Evolutionary conservation across 2,329 filamentous ascomycete genomes (phyloP).

Genomic region (Cladophialophora carrionii): DNA sequence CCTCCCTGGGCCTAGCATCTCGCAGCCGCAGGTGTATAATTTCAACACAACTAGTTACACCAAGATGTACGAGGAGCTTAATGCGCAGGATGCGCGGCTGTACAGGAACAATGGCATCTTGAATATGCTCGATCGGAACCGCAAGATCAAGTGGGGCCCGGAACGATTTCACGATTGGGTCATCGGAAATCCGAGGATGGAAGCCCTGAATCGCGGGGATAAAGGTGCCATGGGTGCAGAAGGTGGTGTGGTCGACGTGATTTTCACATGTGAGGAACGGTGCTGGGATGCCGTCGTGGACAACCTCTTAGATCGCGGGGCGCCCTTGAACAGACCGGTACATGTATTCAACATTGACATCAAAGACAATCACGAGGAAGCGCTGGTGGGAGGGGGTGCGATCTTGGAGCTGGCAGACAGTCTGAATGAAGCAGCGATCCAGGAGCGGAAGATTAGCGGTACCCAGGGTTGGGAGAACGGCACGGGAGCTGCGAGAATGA

Average conservation of each 20-base stretch:
- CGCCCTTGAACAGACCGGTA: slow-evolving; percentile 85
- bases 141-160: slow-evolving; percentile 89
- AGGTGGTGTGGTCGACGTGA: slow-evolving; percentile 85
- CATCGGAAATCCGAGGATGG: slow-evolving; percentile 78
- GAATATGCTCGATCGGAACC: slow-evolving; percentile 93
- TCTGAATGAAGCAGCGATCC: slow-evolving; percentile 76
- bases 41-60: slow-evolving; percentile 98
- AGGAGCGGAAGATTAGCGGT: slow-evolving; percentile 72
- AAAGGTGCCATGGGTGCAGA: slow-evolving; percentile 81
- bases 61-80: slow-evolving; percentile 89
- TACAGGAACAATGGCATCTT: slow-evolving; percentile 92
- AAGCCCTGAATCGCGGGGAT: slow-evolving; percentile 69
- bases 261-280: slow-evolving; percentile 95
- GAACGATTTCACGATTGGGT: slow-evolving; percentile 99
- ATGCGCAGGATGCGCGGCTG: slow-evolving; percentile 79
- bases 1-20: slow-evolving; percentile 85
- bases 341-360: slow-evolving; percentile 99
- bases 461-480: slow-evolving; percentile 70
- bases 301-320: slow-evolving; percentile 82
- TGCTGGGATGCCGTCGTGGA: slow-evolving; percentile 99
- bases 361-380: slow-evolving; percentile 97
- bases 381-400: slow-evolving; percentile 82
- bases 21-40: slow-evolving; percentile 93
- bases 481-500: slow-evolving; percentile 66
- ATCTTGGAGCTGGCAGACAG: slow-evolving; percentile 89